phyloP scores from a whole-genome alignment of 768 basidiomycete genomes.

The Austroboletus festivus region DNA sequence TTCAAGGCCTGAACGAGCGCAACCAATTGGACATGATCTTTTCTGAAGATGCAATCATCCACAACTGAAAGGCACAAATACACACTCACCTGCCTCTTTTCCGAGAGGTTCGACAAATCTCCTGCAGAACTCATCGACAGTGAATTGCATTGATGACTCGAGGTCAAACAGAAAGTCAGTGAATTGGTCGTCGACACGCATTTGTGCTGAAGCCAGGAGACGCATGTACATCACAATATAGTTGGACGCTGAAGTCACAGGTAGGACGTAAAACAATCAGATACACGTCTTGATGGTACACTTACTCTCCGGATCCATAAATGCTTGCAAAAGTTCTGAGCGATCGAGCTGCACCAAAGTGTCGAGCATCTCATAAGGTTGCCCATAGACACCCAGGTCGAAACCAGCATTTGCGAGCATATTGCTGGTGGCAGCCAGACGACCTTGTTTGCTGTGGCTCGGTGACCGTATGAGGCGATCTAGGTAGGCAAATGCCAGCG shows the following conservation, averaged over 20 bases:
- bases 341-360: conserved; percentile 41
- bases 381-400: conserved; percentile 65
- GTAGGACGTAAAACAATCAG: conserved; percentile 1
- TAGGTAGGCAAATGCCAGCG: conserved; percentile 79
- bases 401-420: conserved; percentile 60
- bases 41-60: background rate
- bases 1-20: conserved; percentile 69
- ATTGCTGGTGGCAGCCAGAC: conserved; percentile 47
- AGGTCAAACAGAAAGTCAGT: conserved; percentile 75
- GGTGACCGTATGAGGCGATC: conserved; percentile 57
- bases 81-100: conserved; percentile 64
- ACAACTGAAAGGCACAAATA: background rate
- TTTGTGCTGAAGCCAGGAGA: conserved; percentile 78
- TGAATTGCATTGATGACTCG: conserved; percentile 57
- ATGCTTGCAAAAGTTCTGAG: conserved; percentile 37
- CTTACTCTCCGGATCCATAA: conserved; percentile 53
- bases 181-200: conserved; percentile 57
- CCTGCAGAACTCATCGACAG: conserved; percentile 67
- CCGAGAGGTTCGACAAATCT: conserved; percentile 73
- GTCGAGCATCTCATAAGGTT: conserved; percentile 67
- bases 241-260: conserved; percentile 49
- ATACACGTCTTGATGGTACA: background rate
- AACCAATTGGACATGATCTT: conserved; percentile 80
- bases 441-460: conserved; percentile 47
- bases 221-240: conserved; percentile 79